These are phyloP conservation scores for Sporothrix brasiliensis DNA, from an alignment of 2,329 filamentous ascomycete species.

Conservation along the genomic window DNA sequence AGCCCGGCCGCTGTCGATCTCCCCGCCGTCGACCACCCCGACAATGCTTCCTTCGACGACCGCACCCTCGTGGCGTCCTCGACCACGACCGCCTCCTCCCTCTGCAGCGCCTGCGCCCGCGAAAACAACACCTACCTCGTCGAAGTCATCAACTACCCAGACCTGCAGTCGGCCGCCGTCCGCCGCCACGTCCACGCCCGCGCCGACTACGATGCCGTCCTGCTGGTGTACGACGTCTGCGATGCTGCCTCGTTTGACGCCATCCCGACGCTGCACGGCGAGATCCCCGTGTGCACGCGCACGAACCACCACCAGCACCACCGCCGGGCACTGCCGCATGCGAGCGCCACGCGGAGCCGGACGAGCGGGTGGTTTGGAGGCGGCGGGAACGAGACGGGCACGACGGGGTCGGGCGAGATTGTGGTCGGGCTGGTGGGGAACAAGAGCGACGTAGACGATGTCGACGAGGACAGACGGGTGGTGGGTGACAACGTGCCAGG, in stretches of 20 bases:
- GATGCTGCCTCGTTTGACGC: constrained; percentile 37
- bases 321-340: constrained; percentile 12
- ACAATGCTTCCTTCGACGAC: constrained; percentile 27
- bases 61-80: constrained; percentile 29
- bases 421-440: constrained; percentile 73
- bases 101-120: constrained; percentile 33
- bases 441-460: constrained; percentile 60
- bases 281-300: constrained; percentile 37
- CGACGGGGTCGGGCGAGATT: constrained; percentile 29
- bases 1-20: background rate
- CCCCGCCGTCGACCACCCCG: background rate
- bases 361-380: constrained; percentile 31
- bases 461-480: background rate
- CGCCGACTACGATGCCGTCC: constrained; percentile 40
- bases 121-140: constrained; percentile 39
- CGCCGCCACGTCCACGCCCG: constrained; percentile 37
- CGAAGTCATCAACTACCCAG: constrained; percentile 41
- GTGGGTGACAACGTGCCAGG: background rate
- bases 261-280: constrained; percentile 35
- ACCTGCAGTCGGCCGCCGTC: constrained; percentile 36
- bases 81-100: background rate
- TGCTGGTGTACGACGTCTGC: constrained; percentile 41
- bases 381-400: constrained; percentile 22
- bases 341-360: constrained; percentile 29
- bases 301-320: constrained; percentile 32